These are phyloP conservation scores for Geotrichum cucujoidarum DNA, from an alignment of 1,139 yeast genomes.

Conservation along the genomic window DNA sequence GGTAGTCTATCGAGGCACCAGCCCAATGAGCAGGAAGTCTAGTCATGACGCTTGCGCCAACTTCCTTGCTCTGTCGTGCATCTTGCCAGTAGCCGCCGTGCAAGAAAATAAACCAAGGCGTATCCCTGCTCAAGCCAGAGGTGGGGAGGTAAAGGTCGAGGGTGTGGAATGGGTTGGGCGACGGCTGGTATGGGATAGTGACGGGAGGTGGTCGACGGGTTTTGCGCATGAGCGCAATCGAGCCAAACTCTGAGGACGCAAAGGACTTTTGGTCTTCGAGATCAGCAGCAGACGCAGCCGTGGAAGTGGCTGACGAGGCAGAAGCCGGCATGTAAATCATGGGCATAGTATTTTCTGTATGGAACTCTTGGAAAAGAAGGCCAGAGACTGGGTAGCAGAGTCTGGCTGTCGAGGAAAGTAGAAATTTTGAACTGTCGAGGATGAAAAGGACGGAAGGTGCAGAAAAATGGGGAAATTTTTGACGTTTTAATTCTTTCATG, in stretches of 20 bases:
- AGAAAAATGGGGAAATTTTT: too few relatives aligned
- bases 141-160: constrained; percentile 24
- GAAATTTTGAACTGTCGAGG: background rate
- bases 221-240: constrained; percentile 17
- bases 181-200: constrained; percentile 23
- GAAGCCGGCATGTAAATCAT: background rate
- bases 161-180: constrained; percentile 26
- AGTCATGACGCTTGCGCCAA: constrained; percentile 42
- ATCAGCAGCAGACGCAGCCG: background rate
- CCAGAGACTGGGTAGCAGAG: too few relatives aligned
- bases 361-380: too few relatives aligned
- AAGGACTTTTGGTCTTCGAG: constrained; percentile 13
- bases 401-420: background rate
- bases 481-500: too few relatives aligned
- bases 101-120: constrained; percentile 45
- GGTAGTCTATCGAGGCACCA: constrained; percentile 52
- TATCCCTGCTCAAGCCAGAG: constrained; percentile 20
- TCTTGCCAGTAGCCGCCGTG: constrained; percentile 91
- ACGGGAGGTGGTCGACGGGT: constrained; percentile 21
- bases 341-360: too few relatives aligned
- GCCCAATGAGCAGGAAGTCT: constrained; percentile 24
- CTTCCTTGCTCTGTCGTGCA: constrained; percentile 52
- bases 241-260: constrained; percentile 12
- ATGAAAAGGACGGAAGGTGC: background rate
- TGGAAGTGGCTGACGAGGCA: constrained; percentile 4